Conservation (phyloP, 163 green algal genomes). For the Scenedesmus sp. region DNA sequence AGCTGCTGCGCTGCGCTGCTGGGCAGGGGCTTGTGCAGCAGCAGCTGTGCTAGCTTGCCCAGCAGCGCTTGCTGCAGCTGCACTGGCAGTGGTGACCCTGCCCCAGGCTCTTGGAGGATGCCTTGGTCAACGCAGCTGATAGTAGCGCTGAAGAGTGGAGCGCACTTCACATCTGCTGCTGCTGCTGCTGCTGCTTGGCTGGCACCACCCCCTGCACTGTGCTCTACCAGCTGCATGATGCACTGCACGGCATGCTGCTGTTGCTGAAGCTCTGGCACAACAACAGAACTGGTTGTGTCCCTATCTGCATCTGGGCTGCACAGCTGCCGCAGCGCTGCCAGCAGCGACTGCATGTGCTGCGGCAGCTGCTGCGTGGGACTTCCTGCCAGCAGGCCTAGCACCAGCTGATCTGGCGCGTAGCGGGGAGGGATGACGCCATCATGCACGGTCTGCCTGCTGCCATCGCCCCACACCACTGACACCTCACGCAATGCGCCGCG, state of each 20-base stretch:
- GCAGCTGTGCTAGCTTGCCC: conserved; percentile 6
- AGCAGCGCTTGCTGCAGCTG: background rate
- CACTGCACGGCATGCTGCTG: conserved; percentile 8
- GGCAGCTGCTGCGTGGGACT: background rate
- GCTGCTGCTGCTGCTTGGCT: background rate
- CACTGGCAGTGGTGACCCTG: background rate
- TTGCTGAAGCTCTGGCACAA: background rate
- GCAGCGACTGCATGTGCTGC: background rate
- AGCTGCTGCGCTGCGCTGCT: background rate
- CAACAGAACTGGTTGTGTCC: background rate
- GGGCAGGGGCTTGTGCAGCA: background rate
- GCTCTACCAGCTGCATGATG: conserved; percentile 8
- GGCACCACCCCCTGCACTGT: background rate
- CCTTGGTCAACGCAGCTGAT: background rate
- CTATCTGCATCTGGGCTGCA: background rate
- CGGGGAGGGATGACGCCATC: background rate
- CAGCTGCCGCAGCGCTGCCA: background rate
- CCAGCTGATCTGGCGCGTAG: background rate
- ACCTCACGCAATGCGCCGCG: background rate
- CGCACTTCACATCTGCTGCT: background rate
- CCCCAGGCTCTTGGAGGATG: background rate
- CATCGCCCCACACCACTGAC: background rate
- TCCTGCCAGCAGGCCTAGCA: background rate
- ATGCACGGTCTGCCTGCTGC: background rate
- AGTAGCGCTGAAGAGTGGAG: background rate